Evolutionary conservation across 306 rosid genomes (phyloP).

Genomic region (Dryas octopetala): DNA sequence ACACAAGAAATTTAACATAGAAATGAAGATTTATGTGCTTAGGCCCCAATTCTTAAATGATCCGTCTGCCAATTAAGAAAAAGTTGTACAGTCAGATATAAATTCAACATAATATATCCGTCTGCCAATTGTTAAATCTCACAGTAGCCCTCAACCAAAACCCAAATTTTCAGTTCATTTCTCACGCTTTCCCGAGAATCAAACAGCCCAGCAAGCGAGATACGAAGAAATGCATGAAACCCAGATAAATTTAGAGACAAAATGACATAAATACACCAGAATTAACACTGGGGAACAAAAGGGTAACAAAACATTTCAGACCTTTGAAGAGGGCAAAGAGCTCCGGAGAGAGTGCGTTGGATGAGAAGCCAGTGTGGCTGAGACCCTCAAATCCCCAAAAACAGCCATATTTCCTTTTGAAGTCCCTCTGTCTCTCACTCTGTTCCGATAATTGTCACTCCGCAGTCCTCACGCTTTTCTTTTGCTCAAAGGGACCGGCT

Average conservation of each 20-base stretch:
- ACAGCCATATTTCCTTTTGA: slow-evolving; percentile 50
- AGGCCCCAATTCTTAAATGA: background rate
- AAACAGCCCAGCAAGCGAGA: slow-evolving; percentile 1
- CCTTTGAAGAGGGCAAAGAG: slow-evolving; percentile 63
- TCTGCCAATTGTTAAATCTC: background rate
- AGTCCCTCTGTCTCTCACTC: background rate
- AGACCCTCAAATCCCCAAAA: slow-evolving; percentile 69
- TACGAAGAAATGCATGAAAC: background rate
- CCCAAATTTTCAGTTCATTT: slow-evolving; percentile 17
- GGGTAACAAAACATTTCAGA: slow-evolving; percentile 1
- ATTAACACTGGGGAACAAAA: slow-evolving; percentile 10
- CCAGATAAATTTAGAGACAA: slow-evolving; percentile 4
- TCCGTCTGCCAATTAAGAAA: background rate
- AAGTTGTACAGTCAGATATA: too few species aligned
- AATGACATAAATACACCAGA: background rate
- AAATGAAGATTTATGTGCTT: background rate
- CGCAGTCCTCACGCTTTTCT: background rate
- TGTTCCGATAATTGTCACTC: background rate
- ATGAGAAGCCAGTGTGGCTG: slow-evolving; percentile 62
- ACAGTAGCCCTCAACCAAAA: slow-evolving; percentile 2
- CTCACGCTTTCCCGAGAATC: background rate
- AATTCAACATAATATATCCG: background rate
- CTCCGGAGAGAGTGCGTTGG: slow-evolving; percentile 45
- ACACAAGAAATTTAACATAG: background rate
- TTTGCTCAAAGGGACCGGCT: slow-evolving; percentile 1